Evolutionary conservation across 2,329 filamentous ascomycete genomes (phyloP).

Genomic region (Xylariaceae sp.): DNA sequence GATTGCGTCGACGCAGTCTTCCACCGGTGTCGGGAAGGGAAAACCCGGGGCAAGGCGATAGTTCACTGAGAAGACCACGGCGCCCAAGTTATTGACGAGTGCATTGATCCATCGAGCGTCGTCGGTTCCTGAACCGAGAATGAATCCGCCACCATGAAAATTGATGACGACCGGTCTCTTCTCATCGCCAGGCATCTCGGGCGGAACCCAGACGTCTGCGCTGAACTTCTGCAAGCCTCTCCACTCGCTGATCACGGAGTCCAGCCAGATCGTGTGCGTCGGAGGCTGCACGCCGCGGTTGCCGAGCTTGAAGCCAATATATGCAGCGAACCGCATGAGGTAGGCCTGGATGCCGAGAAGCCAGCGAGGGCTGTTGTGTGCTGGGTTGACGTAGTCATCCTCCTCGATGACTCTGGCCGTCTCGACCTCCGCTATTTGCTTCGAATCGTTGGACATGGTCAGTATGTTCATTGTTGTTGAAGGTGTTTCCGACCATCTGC

Average conservation of each 20-base stretch:
- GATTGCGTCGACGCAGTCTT: conserved; percentile 60
- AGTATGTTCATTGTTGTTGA: not conserved
- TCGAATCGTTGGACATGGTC: conserved; percentile 6
- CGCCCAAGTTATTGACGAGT: conserved; percentile 47
- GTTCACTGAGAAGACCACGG: conserved; percentile 58
- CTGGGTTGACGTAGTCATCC: conserved; percentile 24
- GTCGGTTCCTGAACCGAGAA: conserved; percentile 56
- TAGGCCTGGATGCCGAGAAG: conserved; percentile 26
- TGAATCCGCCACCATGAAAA: conserved; percentile 63
- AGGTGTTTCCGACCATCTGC: conserved; percentile 5
- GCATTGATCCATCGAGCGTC: conserved; percentile 55
- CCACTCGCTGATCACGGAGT: conserved; percentile 26
- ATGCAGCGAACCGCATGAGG: conserved; percentile 22
- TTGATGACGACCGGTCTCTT: conserved; percentile 52
- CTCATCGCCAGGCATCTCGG: not conserved
- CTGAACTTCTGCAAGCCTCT: conserved; percentile 24
- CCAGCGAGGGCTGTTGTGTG: conserved; percentile 26
- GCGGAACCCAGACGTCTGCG: conserved; percentile 24
- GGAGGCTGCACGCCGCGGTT: conserved; percentile 18
- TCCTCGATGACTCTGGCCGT: conserved; percentile 15
- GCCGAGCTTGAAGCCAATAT: conserved; percentile 23
- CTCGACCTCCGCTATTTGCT: conserved; percentile 8
- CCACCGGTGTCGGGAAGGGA: conserved; percentile 58
- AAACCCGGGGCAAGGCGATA: conserved; percentile 61
- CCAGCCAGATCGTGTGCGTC: conserved; percentile 25